phyloP scores from a whole-genome alignment of 176 grass and related monocot genomes.

The Raddia guianensis region DNA sequence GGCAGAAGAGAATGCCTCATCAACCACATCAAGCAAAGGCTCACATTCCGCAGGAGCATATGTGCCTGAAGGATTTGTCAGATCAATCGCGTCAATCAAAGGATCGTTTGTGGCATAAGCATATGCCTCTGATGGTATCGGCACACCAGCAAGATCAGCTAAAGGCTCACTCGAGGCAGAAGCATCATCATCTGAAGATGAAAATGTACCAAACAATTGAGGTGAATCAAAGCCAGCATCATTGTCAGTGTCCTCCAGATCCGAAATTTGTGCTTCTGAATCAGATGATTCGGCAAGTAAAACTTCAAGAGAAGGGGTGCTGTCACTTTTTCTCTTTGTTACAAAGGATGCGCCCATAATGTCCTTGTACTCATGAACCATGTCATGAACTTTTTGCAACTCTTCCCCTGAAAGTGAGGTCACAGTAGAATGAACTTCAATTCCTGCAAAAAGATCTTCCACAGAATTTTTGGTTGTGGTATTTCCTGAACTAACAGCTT shows the following conservation, averaged over 20 bases:
- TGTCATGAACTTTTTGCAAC: conserved; percentile 33
- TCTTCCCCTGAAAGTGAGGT: conserved; percentile 3
- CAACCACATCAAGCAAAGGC: conserved; percentile 21
- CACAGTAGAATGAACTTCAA: conserved; percentile 11
- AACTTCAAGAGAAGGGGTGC: conserved; percentile 52
- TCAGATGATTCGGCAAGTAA: conserved; percentile 53
- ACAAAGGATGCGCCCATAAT: conserved; percentile 38
- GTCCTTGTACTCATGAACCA: conserved; percentile 24
- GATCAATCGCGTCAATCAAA: conserved; percentile 39
- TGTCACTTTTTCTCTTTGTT: conserved; percentile 13
- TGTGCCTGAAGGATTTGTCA: conserved; percentile 18
- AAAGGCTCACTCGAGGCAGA: conserved; percentile 11
- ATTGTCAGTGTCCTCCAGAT: background rate
- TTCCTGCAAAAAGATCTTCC: conserved; percentile 31
- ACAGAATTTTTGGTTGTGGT: background rate
- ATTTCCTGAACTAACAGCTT: conserved; percentile 27
- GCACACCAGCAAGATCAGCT: conserved; percentile 33
- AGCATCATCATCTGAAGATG: conserved; percentile 47
- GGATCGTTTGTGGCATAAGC: conserved; percentile 12
- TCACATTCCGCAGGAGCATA: background rate
- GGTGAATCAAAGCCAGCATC: conserved; percentile 24
- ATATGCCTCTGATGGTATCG: conserved; percentile 15
- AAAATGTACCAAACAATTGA: conserved; percentile 36
- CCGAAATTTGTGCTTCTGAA: conserved; percentile 45
- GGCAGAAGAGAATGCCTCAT: background rate